Evolutionary conservation across 225 moss, liverwort and hornwort genomes (phyloP), one percentile per base, ranked within the genome.

Genomic region (Sphagnum tenellum): DNA sequence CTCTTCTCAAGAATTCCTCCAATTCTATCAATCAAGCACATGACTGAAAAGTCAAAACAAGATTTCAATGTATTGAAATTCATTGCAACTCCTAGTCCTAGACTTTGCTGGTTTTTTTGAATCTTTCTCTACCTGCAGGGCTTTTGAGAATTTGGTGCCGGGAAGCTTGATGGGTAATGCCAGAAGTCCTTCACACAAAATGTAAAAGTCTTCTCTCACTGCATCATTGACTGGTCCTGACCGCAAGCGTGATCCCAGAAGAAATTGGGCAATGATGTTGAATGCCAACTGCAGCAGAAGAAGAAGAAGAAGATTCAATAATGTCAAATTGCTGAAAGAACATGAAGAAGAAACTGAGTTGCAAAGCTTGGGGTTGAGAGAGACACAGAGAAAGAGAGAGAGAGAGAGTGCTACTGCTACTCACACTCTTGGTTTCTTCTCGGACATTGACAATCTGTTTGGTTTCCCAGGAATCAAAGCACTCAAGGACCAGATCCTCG

Each of bases 341-440:
- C 52, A 6, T 52, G 52, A 9, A 9, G 7, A 52, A 5, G 52
- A 52, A 52, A 52, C 6, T 52, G 6, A 52, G 6, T 52, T 52
- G 52, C 9, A 52, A 52, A 6, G 52, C 52, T 52, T 52, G 52
- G 52, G 52, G 52, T 52, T 52, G 29, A 29, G 29, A 29, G 29
- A 29, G 29, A 29, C 29, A 29, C 29, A 29, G 29, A 29, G 0
- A 29, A 29, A 29, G 29, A 29, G 29, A 29, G 29, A 29, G 29
- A 29, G 29, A 29, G 29, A 29, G 29, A 29, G 29, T 61, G 2
- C 7, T 51, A 7, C 12, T 50, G 63, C 7, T 13, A 70, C 69
- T 70, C 47, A 70, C 69, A 55, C 65, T 62, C 65, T 77, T 77
- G 0, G 77, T 77, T 51, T 77, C 77, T 55, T 73, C 69, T 3